These are phyloP conservation scores for Parietichytrium sp. DNA, from an alignment of 108 stramenopile species.

Conservation along the genomic window DNA sequence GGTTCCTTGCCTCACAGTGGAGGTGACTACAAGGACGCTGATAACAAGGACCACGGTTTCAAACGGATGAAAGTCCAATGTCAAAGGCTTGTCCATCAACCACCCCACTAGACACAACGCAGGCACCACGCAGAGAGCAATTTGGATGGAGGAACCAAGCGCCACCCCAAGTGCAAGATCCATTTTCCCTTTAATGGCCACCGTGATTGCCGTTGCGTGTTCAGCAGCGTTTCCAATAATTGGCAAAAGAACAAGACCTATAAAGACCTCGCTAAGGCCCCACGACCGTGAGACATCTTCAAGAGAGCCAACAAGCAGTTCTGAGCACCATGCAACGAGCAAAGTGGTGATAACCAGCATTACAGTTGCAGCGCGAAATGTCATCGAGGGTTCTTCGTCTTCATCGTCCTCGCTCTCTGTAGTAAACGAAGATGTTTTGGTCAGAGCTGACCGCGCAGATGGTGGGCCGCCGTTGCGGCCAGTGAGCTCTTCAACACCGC, in stretches of 20 bases:
- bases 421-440: neutral
- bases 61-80: slow-evolving; percentile 24
- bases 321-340: slow-evolving; percentile 74
- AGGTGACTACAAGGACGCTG: slow-evolving; percentile 53
- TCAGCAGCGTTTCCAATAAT: slow-evolving; percentile 91
- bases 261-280: slow-evolving; percentile 77
- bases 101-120: slow-evolving; percentile 74
- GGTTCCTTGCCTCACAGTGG: slow-evolving; percentile 65
- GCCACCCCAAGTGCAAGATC: slow-evolving; percentile 86
- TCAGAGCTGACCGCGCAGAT: neutral
- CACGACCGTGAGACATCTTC: slow-evolving; percentile 75
- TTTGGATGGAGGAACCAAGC: slow-evolving; percentile 78
- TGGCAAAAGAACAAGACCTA: slow-evolving; percentile 82
- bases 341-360: slow-evolving; percentile 71
- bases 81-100: slow-evolving; percentile 7
- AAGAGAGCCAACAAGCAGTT: slow-evolving; percentile 75
- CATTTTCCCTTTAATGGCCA: slow-evolving; percentile 90
- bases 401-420: slow-evolving; percentile 47
- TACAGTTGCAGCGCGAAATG: slow-evolving; percentile 68
- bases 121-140: slow-evolving; percentile 84
- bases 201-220: slow-evolving; percentile 82
- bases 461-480: no score
- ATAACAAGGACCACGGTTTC: slow-evolving; percentile 47
- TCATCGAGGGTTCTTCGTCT: slow-evolving; percentile 64
- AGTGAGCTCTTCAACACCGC: no score